Evolutionary conservation across 306 rosid species (phyloP).

Genomic region (Senna siamea): DNA sequence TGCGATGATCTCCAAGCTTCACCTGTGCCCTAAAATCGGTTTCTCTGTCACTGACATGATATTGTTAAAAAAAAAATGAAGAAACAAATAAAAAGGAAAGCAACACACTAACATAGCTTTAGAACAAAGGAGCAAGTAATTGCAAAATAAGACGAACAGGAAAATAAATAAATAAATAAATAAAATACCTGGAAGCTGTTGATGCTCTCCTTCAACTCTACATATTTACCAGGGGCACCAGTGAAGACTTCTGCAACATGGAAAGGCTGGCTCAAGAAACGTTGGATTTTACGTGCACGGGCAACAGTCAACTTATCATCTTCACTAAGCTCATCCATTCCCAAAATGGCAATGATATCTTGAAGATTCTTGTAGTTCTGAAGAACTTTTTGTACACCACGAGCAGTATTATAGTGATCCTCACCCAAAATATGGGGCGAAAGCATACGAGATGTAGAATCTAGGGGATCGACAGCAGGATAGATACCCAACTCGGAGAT

Average conservation of each 20-base stretch:
- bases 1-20: too few relatives aligned
- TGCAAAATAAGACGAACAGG: not conserved
- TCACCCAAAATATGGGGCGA: slow-evolving; percentile 97
- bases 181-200: slow-evolving; percentile 81
- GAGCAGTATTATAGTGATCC: slow-evolving; percentile 92
- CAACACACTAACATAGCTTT: not conserved
- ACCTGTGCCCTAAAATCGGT: too few relatives aligned
- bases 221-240: slow-evolving; percentile 98
- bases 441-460: slow-evolving; percentile 99
- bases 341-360: slow-evolving; percentile 98
- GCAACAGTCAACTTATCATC: slow-evolving; percentile 97
- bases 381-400: slow-evolving; percentile 95
- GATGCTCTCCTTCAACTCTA: slow-evolving; percentile 88
- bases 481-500: slow-evolving; percentile 98
- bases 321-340: slow-evolving; percentile 99
- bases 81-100: not conserved
- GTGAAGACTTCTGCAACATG: slow-evolving; percentile 99
- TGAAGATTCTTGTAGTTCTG: slow-evolving; percentile 99
- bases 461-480: slow-evolving; percentile 96
- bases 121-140: not conserved
- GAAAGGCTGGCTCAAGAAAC: slow-evolving; percentile 98
- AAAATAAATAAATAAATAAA: not conserved
- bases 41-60: not conserved
- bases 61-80: not conserved
- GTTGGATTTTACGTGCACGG: slow-evolving; percentile 88